phyloP scores from a whole-genome alignment of 345 rosid genomes.

The Odontarrhena argentea region DNA sequence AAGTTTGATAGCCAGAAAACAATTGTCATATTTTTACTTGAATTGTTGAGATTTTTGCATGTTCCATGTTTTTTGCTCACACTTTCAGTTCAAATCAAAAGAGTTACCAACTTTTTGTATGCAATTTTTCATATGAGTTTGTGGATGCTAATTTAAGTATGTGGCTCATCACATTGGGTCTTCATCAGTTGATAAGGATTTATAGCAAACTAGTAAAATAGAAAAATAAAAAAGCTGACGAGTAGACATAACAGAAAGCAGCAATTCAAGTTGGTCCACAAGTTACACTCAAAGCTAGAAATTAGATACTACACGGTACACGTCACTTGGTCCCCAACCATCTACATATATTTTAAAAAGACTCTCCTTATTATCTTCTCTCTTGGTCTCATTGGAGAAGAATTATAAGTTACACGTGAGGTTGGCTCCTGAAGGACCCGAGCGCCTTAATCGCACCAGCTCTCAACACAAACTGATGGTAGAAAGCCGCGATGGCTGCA shows the following conservation, averaged over 20 bases:
- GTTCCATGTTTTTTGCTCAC: background rate
- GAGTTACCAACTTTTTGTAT: too few species aligned
- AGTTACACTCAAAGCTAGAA: constrained; percentile 35
- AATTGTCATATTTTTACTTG: background rate
- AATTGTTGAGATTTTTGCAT: background rate
- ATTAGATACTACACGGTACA: constrained; percentile 27
- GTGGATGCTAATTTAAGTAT: too few species aligned
- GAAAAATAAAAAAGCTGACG: background rate
- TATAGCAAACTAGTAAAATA: constrained; percentile 7
- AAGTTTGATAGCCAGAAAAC: constrained; percentile 1
- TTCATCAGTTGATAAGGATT: background rate
- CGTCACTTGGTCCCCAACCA: constrained; percentile 30
- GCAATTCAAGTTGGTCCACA: constrained; percentile 25
- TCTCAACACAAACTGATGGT: constrained; percentile 62
- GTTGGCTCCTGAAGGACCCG: constrained; percentile 60
- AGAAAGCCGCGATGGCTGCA: constrained; percentile 66
- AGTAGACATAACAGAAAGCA: constrained; percentile 26
- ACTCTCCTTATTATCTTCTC: constrained; percentile 24
- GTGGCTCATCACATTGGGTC: too few species aligned
- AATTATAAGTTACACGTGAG: constrained; percentile 36
- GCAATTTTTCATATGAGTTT: too few species aligned
- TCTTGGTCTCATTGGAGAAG: constrained; percentile 14
- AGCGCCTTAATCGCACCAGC: constrained; percentile 60
- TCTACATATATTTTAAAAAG: constrained; percentile 10
- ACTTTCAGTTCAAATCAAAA: background rate